phyloP scores from a whole-genome alignment of 2,329 filamentous ascomycete genomes.

The Mycogone perniciosa region DNA sequence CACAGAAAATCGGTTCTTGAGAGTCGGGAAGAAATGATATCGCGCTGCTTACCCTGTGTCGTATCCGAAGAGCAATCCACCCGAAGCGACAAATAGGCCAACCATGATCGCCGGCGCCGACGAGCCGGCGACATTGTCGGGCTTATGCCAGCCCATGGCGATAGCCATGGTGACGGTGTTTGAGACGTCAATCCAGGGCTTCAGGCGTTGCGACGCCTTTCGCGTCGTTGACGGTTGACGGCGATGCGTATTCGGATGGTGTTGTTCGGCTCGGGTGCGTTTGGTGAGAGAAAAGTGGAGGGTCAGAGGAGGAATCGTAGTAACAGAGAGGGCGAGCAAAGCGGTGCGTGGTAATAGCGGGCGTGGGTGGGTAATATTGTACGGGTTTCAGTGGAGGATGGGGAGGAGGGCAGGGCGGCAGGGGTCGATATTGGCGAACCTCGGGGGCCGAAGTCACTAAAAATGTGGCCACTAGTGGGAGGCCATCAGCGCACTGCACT shows the following conservation, averaged over 20 bases:
- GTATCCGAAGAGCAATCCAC: conserved; percentile 63
- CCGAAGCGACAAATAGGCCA: conserved; percentile 63
- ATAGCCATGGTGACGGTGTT: conserved; percentile 52
- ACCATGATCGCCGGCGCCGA: conserved; percentile 67
- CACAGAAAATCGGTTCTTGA: background rate
- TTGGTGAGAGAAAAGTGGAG: background rate
- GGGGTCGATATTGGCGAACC: conserved; percentile 4
- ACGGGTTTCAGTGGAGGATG: conserved; percentile 10
- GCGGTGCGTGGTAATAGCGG: conserved; percentile 9
- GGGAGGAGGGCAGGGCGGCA: conserved; percentile 1
- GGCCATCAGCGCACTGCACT: background rate
- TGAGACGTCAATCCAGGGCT: conserved; percentile 44
- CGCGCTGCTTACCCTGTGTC: conserved; percentile 54
- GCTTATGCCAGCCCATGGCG: conserved; percentile 67
- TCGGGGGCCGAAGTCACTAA: conserved; percentile 8
- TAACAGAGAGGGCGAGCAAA: conserved; percentile 7
- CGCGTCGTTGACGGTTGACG: conserved; percentile 9
- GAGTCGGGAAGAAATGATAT: conserved; percentile 1
- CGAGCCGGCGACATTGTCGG: conserved; percentile 67
- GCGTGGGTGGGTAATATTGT: conserved; percentile 14
- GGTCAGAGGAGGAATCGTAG: conserved; percentile 1
- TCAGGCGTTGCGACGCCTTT: conserved; percentile 16
- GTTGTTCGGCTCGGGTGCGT: background rate
- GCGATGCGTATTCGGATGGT: conserved; percentile 5
- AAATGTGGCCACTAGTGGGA: conserved; percentile 11